Percentiles rank a stretch among this genome's conserved stretches.
Conservation (phyloP, 2,329 filamentous ascomycete species). For the Taxawa tesnikishii region DNA sequence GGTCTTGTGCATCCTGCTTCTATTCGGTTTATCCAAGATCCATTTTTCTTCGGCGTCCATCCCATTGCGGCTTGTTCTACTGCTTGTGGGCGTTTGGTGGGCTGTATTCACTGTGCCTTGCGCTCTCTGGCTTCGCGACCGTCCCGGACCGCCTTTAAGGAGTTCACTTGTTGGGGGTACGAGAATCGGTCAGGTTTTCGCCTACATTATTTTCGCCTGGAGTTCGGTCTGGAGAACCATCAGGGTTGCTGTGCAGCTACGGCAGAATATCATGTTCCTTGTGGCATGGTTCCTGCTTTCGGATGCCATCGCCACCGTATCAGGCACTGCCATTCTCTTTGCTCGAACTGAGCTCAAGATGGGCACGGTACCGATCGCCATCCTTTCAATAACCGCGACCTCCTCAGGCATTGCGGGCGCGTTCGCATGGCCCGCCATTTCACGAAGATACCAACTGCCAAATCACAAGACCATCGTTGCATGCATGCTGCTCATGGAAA, state of each 20-base stretch:
- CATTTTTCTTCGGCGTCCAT: slow-evolving; percentile 62
- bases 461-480: slow-evolving; percentile 75
- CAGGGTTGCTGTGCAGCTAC: slow-evolving; percentile 53
- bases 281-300: slow-evolving; percentile 84
- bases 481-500: slow-evolving; percentile 73
- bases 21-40: slow-evolving; percentile 40
- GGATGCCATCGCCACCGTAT: slow-evolving; percentile 84
- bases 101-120: slow-evolving; percentile 73
- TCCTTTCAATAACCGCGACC: slow-evolving; percentile 88
- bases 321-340: slow-evolving; percentile 86
- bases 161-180: slow-evolving; percentile 2
- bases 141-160: slow-evolving; percentile 68
- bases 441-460: slow-evolving; percentile 50
- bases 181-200: slow-evolving; percentile 12
- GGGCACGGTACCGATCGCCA: slow-evolving; percentile 69
- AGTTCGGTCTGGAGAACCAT: slow-evolving; percentile 68
- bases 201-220: slow-evolving; percentile 74
- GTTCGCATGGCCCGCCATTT: slow-evolving; percentile 74
- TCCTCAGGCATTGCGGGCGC: slow-evolving; percentile 72
- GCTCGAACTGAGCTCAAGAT: slow-evolving; percentile 85
- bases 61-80: slow-evolving; percentile 68
- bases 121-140: slow-evolving; percentile 67
- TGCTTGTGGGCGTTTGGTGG: slow-evolving; percentile 82
- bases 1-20: slow-evolving; percentile 60
- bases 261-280: slow-evolving; percentile 65